Base-by-base conservation (phyloP, 2,329 filamentous ascomycete genomes). In the Diaporthe eres region DNA sequence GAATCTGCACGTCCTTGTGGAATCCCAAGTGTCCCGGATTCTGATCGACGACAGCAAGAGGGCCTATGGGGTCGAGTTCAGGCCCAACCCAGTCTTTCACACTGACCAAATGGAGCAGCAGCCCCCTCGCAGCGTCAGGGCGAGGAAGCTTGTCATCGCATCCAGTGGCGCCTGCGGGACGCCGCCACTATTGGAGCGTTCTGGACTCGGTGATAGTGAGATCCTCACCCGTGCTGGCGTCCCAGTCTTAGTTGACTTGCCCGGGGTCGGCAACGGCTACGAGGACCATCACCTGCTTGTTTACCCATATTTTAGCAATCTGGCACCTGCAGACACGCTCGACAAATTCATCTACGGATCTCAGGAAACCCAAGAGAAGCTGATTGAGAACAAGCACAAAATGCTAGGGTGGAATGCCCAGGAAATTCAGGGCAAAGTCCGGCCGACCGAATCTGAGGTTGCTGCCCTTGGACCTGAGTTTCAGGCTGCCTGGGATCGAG, bases 1-100 rank as follows among this genome's bases (percentile, higher is more conserved):
- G 0, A 90, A 90, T 71, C 84, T 92, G 1, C 87, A 91, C 72
- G 85, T 92, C 10, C 82, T 92, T 3, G 84, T 87, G 0, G 85
- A 91, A 76, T 84, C 86, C 15, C 87, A 89, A 77, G 88, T 91
- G 5, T 81, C 85, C 3, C 85, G 86, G 4, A 84, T 90, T 19
- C 72, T 89, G 4, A 87, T 89, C 74, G 86, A 89, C 28, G 83
- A 85, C 15, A 49, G 15, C 47, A 86, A 84, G 25, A 79, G 82
- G 60, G 90, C 89, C 10, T 83, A 84, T 1, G 90, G 88, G 0
- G 85, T 90, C 4, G 88, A 90, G 78, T 88, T 87, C 77, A 85
- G 85, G 75, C 85, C 84, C 60, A 87, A 84, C 76, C 80, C 82
- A 19, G 80, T 82, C 1, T 83, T 83, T 75, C 81, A 86, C 73